These are phyloP conservation scores for Penstemon newberryi DNA, from an alignment of 257 asterid genomes.

Conservation along the genomic window DNA sequence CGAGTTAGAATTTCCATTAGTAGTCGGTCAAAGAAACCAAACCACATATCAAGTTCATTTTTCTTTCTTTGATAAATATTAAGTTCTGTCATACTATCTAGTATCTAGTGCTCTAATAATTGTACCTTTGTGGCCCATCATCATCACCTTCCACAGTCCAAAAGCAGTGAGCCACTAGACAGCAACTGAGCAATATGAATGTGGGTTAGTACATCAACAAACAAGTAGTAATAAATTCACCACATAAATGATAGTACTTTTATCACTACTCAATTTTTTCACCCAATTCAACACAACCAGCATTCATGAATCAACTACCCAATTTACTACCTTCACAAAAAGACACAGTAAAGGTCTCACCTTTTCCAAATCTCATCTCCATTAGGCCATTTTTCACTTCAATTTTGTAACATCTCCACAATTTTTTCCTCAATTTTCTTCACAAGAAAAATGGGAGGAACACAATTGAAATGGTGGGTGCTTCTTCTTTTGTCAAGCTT, in stretches of 20 bases:
- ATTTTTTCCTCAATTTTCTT: not conserved
- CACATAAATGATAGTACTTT: slow-evolving; percentile 16
- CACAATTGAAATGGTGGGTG: slow-evolving; percentile 36
- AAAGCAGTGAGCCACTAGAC: slow-evolving; percentile 20
- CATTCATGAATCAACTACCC: slow-evolving; percentile 73
- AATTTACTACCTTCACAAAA: slow-evolving; percentile 50
- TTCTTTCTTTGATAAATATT: too few species aligned
- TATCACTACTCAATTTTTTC: not conserved
- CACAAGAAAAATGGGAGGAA: slow-evolving; percentile 39
- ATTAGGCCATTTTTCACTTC: slow-evolving; percentile 13
- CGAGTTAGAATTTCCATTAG: too few species aligned
- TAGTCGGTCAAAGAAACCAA: not conserved
- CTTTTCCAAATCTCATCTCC: not conserved
- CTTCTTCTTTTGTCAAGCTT: slow-evolving; percentile 34
- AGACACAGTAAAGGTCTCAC: slow-evolving; percentile 26
- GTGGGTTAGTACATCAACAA: not conserved
- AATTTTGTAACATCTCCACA: not conserved
- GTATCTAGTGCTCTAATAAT: slow-evolving; percentile 11
- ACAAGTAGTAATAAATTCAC: not conserved
- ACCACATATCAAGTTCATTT: not conserved
- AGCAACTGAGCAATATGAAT: not conserved
- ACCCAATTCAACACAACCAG: slow-evolving; percentile 25
- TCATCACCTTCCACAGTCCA: too few species aligned
- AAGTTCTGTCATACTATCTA: not conserved
- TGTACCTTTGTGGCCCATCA: not conserved